Base-by-base conservation (phyloP, 2,329 filamentous ascomycete species). In the Pseudocercospora macadamiae region DNA sequence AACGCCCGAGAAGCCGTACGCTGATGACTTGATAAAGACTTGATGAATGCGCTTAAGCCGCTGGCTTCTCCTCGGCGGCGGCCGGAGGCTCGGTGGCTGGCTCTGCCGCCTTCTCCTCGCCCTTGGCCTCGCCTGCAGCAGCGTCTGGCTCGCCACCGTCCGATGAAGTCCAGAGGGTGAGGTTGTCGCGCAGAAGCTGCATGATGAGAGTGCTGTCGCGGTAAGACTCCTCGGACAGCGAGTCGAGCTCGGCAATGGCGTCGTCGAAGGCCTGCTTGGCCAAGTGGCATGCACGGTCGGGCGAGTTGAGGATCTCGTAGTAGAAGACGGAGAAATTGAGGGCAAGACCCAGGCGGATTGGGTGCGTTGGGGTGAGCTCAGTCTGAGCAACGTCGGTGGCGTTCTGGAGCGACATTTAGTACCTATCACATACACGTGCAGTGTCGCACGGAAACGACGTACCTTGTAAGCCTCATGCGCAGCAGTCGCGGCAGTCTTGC, bases 261-360 rank as follows among this genome's bases (percentile, higher is more conserved):
- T 97, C 93, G 77, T 97, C 93, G 75, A 97, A 97, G 51, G 95
- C 93, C 84, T 97, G 93, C 88, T 97, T 97, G 80, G 93, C 93
- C 69, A 97, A 88, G 78, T 97, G 93, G 87, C 93, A 97, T 75
- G 93, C 93, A 76, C 90, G 91, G 80, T 97, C 93, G 74, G 93
- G 93, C 32, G 93, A 96, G 89, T 97, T 97, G 76, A 97, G 84
- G 77, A 97, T 97, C 86, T 97, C 95, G 81, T 97, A 96, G 87
- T 96, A 96, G 85, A 97, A 97, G 74, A 97, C 93, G 66, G 93
- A 97, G 87, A 97, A 97, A 89, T 97, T 97, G 71, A 97, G 88
- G 70, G 93, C 93, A 74, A 97, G 89, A 79, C 93, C 93, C 68
- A 97, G 91, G 74, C 93, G 93, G 83, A 97, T 97, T 72, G 93